Conservation (phyloP, 495 filamentous ascomycete species). For the Penicillium turbatum region DNA sequence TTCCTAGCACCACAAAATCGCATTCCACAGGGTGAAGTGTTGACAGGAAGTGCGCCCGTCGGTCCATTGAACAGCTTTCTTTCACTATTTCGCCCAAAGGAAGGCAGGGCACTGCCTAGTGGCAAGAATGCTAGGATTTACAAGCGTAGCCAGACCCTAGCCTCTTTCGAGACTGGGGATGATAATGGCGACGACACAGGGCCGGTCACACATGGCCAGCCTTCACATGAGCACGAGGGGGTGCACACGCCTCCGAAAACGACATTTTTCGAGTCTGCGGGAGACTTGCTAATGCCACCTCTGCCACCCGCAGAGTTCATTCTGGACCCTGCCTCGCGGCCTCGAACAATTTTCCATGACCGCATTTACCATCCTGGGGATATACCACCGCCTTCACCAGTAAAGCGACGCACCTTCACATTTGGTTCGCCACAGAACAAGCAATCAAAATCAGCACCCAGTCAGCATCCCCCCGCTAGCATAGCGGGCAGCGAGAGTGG, state of each 20-base stretch:
- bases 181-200: conserved; percentile 25
- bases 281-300: conserved; percentile 86
- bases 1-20: conserved; percentile 15
- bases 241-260: conserved; percentile 77
- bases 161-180: conserved; percentile 37
- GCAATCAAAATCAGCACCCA: conserved; percentile 17
- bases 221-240: conserved; percentile 37
- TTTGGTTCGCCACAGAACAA: conserved; percentile 42
- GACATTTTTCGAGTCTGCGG: conserved; percentile 89
- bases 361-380: conserved; percentile 90
- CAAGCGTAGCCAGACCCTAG: conserved; percentile 67
- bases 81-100: conserved; percentile 56
- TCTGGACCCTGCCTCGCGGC: conserved; percentile 73
- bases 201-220: conserved; percentile 39
- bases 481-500: conserved; percentile 31
- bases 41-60: conserved; percentile 19
- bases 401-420: conserved; percentile 49
- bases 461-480: conserved; percentile 15
- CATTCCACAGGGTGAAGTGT: conserved; percentile 2
- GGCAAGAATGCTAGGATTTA: conserved; percentile 67
- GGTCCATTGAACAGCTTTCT: conserved; percentile 58
- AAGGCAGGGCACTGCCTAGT: conserved; percentile 24
- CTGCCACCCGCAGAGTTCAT: conserved; percentile 76
- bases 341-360: conserved; percentile 94
- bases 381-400: conserved; percentile 75